phyloP scores from a whole-genome alignment of 257 asterid species.

The Nicotiana tabacum region DNA sequence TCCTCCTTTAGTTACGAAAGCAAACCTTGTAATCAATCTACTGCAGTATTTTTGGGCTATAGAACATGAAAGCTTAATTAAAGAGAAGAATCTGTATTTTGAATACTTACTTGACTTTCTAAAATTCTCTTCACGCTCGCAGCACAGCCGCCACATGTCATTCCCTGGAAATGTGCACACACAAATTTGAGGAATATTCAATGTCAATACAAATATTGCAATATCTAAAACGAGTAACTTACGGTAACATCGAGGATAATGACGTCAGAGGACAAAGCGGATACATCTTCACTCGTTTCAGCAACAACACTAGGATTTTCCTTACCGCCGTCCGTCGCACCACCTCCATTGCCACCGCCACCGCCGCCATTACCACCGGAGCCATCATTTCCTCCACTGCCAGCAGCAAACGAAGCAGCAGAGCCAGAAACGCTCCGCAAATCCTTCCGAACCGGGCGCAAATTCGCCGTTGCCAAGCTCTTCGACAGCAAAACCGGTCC shows the following conservation, averaged over 20 bases:
- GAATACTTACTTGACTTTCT: constrained; percentile 44
- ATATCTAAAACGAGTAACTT: constrained; percentile 19
- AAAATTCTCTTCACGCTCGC: constrained; percentile 52
- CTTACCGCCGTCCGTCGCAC: constrained; percentile 54
- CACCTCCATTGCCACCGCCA: constrained; percentile 52
- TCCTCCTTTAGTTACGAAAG: not conserved
- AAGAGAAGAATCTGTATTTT: not conserved
- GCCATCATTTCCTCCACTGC: constrained; percentile 70
- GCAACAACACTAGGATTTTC: constrained; percentile 45
- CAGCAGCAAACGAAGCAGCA: constrained; percentile 55
- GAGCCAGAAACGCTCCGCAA: constrained; percentile 43
- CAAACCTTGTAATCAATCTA: not conserved
- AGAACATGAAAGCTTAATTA: not conserved
- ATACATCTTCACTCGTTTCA: constrained; percentile 46
- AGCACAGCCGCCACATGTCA: constrained; percentile 55
- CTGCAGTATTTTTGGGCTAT: not conserved
- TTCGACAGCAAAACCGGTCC: constrained; percentile 26
- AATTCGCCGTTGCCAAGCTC: constrained; percentile 21
- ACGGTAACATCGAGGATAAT: constrained; percentile 89
- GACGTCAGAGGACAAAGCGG: constrained; percentile 67
- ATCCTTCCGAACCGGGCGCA: constrained; percentile 19
- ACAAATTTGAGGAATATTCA: not conserved
- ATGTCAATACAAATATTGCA: not conserved
- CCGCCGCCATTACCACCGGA: constrained; percentile 36
- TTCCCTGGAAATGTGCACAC: constrained; percentile 28